Conservation (phyloP, 345 rosid genomes). For the Ricinus communis region DNA sequence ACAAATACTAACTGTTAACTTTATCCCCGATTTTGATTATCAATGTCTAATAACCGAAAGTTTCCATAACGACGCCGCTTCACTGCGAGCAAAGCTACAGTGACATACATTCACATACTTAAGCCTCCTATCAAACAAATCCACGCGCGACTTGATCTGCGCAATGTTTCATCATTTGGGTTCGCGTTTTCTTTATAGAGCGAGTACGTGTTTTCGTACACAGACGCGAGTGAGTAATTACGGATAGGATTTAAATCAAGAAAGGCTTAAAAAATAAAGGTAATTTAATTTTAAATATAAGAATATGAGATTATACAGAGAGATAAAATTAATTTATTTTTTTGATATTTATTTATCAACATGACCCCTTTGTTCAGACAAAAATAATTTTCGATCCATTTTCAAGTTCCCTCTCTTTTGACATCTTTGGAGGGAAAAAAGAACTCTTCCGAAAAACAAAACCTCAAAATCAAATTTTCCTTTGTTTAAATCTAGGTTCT, state of each 20-base stretch:
- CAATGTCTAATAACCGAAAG: too few species aligned
- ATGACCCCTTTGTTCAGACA: conserved; percentile 15
- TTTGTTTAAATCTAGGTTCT: conserved; percentile 23
- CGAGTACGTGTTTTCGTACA: background rate
- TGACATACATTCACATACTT: background rate
- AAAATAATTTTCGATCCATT: conserved; percentile 35
- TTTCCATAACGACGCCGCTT: too few species aligned
- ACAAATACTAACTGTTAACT: too few species aligned
- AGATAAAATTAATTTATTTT: too few species aligned
- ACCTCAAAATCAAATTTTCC: background rate
- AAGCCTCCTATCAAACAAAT: accelerated
- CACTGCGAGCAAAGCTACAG: too few species aligned
- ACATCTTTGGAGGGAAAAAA: conserved; percentile 39
- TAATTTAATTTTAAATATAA: background rate
- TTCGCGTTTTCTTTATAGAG: background rate
- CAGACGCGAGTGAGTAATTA: background rate
- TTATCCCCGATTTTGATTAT: too few species aligned
- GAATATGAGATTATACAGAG: background rate
- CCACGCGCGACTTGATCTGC: conserved; percentile 2
- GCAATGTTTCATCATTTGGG: too few species aligned
- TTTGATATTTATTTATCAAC: conserved; percentile 15
- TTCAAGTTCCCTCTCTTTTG: conserved; percentile 41
- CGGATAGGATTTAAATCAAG: background rate
- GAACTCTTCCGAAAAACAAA: background rate
- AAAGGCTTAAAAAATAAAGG: background rate